Percentiles rank a stretch among this genome's conserved stretches.
Evolutionary conservation across 805 yeast species (phyloP).

Genomic region (Cephaloascus albidus): DNA sequence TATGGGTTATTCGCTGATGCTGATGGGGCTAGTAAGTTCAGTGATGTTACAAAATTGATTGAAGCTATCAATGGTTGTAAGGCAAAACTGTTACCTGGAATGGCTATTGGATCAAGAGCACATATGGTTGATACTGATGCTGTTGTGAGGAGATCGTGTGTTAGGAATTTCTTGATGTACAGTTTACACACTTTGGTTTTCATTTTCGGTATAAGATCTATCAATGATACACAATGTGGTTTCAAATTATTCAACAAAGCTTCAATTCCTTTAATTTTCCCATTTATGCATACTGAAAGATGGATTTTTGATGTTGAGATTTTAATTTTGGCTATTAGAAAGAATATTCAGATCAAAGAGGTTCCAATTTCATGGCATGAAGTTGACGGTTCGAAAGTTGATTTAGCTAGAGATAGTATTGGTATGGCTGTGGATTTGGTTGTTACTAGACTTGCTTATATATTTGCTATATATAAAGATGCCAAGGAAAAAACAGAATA

Average conservation of each 20-base stretch:
- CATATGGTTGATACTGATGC: conserved; percentile 96
- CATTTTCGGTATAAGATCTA: conserved; percentile 78
- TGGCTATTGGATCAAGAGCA: conserved; percentile 90
- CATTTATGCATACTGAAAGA: conserved; percentile 90
- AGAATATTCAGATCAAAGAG: conserved; percentile 59
- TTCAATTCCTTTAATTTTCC: conserved; percentile 62
- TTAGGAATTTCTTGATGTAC: conserved; percentile 88
- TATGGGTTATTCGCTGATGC: conserved; percentile 90
- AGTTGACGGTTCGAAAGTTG: conserved; percentile 91
- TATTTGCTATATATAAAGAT: conserved; percentile 70
- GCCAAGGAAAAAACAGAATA: background rate
- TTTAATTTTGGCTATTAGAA: conserved; percentile 68
- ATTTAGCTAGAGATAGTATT: conserved; percentile 80
- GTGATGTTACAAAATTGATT: conserved; percentile 51
- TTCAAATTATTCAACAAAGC: conserved; percentile 80
- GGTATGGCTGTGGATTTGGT: conserved; percentile 92
- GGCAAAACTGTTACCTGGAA: conserved; percentile 30
- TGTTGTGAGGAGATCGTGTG: conserved; percentile 84
- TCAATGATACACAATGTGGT: conserved; percentile 96
- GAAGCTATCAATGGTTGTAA: conserved; percentile 13
- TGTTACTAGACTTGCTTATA: conserved; percentile 81
- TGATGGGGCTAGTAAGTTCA: conserved; percentile 87
- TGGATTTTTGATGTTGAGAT: conserved; percentile 98
- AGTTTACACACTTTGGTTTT: conserved; percentile 81
- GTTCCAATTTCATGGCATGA: conserved; percentile 95